phyloP scores from a whole-genome alignment of 768 basidiomycete species.

The Russula sp. region DNA sequence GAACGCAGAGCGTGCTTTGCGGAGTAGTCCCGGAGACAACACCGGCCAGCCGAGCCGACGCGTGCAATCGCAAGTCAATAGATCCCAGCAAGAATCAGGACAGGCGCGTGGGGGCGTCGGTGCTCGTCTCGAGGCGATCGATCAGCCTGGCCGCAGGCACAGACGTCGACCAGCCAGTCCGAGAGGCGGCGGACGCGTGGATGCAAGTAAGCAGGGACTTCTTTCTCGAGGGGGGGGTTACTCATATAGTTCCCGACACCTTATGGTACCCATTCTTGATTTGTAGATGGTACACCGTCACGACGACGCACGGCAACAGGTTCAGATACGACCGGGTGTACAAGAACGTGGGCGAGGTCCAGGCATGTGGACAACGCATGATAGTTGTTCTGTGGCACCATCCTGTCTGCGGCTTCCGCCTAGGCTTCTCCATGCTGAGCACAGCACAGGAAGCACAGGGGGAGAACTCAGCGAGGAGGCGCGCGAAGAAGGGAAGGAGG shows the following conservation, averaged over 20 bases:
- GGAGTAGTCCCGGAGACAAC: background rate
- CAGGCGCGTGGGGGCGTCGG: background rate
- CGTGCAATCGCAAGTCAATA: background rate
- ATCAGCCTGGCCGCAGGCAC: background rate
- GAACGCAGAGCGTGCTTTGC: background rate
- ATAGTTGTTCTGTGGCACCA: background rate
- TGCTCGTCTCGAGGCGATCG: background rate
- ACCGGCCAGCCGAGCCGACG: background rate
- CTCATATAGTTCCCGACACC: background rate
- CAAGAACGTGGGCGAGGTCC: slow-evolving; percentile 1
- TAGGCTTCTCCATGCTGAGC: background rate
- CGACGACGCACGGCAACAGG: background rate
- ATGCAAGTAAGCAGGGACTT: background rate
- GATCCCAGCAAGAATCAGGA: background rate
- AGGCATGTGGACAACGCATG: background rate
- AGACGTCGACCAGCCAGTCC: background rate
- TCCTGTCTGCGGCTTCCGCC: slow-evolving; percentile 4
- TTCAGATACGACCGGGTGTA: background rate
- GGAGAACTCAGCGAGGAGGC: slow-evolving; percentile 12
- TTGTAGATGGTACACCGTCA: background rate
- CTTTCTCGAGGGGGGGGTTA: background rate
- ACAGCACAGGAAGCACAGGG: background rate
- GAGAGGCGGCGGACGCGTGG: background rate
- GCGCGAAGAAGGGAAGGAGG: background rate
- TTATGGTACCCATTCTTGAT: background rate